These are phyloP conservation scores for Volvariella surrecta DNA, from an alignment of 1,284 basidiomycete species.

Conservation along the genomic window DNA sequence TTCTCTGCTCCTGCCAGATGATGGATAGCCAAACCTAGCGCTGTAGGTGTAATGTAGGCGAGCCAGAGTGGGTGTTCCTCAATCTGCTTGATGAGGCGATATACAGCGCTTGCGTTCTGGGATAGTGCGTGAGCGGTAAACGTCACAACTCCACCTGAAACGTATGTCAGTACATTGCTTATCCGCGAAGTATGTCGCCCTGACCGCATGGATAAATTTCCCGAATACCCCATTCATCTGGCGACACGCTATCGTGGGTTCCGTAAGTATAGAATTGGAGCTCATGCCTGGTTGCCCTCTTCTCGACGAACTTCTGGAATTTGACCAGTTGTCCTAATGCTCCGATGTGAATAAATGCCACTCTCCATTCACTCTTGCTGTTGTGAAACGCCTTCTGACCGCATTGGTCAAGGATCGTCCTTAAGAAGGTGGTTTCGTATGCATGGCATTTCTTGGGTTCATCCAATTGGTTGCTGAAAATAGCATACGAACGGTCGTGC, in stretches of 20 bases:
- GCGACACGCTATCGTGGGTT: conserved; percentile 39
- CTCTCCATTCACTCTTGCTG: conserved; percentile 27
- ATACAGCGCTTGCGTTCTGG: conserved; percentile 36
- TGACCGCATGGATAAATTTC: conserved; percentile 60
- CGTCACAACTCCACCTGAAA: conserved; percentile 59
- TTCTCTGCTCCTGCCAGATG: conserved; percentile 23
- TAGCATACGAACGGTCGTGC: conserved; percentile 22
- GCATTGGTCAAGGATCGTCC: conserved; percentile 34
- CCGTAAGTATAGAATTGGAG: conserved; percentile 61
- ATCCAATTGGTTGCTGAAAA: conserved; percentile 14
- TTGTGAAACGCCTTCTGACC: conserved; percentile 12
- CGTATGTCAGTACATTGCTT: conserved; percentile 1
- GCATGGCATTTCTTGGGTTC: conserved; percentile 8
- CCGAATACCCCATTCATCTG: conserved; percentile 44
- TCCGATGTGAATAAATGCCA: conserved; percentile 59
- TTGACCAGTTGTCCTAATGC: conserved; percentile 37
- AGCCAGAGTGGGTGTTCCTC: conserved; percentile 56
- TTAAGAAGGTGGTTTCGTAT: conserved; percentile 37
- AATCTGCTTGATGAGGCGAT: conserved; percentile 37
- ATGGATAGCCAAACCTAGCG: conserved; percentile 39
- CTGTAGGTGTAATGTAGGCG: conserved; percentile 51
- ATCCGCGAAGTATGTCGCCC: conserved; percentile 8
- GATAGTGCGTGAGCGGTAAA: conserved; percentile 53
- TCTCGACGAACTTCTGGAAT: conserved; percentile 37
- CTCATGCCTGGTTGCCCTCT: conserved; percentile 31